Conservation (phyloP, 1,139 yeast species). For the Candida gigantensis region DNA sequence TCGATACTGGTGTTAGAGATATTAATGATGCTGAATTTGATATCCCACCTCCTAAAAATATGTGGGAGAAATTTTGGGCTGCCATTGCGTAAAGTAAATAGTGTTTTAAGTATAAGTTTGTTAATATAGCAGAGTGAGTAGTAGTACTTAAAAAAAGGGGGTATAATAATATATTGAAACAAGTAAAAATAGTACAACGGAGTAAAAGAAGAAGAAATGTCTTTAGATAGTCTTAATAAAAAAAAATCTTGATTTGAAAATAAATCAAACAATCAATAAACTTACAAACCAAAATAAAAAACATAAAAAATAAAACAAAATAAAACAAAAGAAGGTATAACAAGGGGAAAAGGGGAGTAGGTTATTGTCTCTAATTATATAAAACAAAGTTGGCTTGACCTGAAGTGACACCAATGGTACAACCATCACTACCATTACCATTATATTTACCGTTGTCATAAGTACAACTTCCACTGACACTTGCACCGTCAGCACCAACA, state of each 20-base stretch:
- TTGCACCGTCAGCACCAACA: constrained; percentile 56
- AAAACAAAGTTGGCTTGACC: constrained; percentile 71
- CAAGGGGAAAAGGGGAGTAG: neutral
- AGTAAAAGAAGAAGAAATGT: no score
- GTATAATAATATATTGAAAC: no score
- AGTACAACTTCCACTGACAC: constrained; percentile 59
- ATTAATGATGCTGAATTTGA: constrained; percentile 53
- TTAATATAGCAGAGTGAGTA: no score
- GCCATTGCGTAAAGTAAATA: neutral
- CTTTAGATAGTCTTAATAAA: no score
- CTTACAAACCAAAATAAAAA: neutral
- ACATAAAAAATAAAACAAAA: neutral
- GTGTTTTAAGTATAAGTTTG: neutral
- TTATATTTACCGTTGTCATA: constrained; percentile 65
- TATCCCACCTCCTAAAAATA: constrained; percentile 39
- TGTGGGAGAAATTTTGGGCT: constrained; percentile 12
- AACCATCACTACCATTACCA: constrained; percentile 70
- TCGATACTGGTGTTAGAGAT: constrained; percentile 60
- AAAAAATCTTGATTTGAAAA: neutral
- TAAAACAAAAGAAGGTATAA: neutral
- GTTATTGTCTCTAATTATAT: constrained; percentile 25
- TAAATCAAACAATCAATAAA: neutral
- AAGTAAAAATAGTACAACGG: no score
- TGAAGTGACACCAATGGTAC: constrained; percentile 69
- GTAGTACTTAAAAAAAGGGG: no score